Evolutionary conservation across 495 filamentous ascomycete genomes (phyloP).

Genomic region (Hyaloscypha finlandica): DNA sequence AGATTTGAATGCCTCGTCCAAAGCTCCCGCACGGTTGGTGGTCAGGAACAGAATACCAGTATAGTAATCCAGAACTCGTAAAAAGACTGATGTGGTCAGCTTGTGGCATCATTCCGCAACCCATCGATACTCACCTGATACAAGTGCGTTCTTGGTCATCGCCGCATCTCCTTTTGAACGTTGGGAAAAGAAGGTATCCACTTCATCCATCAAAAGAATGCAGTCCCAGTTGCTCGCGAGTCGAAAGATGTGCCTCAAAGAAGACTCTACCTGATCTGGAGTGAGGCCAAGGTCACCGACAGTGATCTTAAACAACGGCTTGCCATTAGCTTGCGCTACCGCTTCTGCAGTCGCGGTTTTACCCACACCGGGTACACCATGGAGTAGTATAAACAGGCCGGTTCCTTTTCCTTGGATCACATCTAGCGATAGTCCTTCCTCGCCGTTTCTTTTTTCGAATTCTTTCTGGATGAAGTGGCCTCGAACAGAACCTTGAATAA

Average conservation of each 20-base stretch:
- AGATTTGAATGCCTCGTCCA: constrained; percentile 1
- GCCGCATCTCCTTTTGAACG: constrained; percentile 39
- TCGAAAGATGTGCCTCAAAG: constrained; percentile 39
- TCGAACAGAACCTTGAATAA: constrained; percentile 47
- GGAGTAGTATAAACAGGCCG: constrained; percentile 53
- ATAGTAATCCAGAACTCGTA: constrained; percentile 31
- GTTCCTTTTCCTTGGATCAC: constrained; percentile 36
- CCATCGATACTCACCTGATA: constrained; percentile 53
- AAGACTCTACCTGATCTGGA: constrained; percentile 41
- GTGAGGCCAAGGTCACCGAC: constrained; percentile 40
- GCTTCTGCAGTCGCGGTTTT: constrained; percentile 50
- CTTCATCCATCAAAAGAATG: constrained; percentile 57
- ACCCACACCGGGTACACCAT: constrained; percentile 53
- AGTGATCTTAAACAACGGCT: constrained; percentile 39
- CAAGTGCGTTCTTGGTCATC: constrained; percentile 62
- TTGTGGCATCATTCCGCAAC: not conserved
- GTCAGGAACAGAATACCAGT: not conserved
- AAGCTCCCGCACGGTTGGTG: not conserved
- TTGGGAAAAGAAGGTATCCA: constrained; percentile 54
- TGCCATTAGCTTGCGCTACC: constrained; percentile 34
- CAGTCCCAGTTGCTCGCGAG: constrained; percentile 48
- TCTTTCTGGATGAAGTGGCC: constrained; percentile 31
- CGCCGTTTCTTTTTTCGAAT: not conserved
- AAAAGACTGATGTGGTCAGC: constrained; percentile 27
- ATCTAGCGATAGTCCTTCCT: not conserved